Evolutionary conservation across 1,139 yeast genomes (phyloP).

Genomic region (Suhomyces guaymorum): DNA sequence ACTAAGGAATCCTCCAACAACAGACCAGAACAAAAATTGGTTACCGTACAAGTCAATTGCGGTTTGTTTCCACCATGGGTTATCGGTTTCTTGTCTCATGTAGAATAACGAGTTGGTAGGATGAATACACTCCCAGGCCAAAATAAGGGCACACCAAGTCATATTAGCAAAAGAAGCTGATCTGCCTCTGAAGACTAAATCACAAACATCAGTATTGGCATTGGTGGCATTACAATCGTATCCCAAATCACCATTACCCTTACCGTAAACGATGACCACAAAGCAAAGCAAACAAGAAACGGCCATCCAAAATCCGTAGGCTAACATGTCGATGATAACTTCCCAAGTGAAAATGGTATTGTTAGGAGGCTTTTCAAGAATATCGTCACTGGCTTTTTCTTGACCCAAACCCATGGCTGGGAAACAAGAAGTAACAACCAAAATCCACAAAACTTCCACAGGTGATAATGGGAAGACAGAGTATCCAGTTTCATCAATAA

Average conservation of each 20-base stretch:
- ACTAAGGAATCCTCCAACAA: constrained; percentile 25
- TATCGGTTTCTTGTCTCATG: constrained; percentile 30
- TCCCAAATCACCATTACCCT: constrained; percentile 36
- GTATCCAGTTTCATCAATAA: constrained; percentile 31
- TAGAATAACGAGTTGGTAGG: constrained; percentile 26
- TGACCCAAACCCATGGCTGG: constrained; percentile 45
- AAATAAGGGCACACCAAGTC: constrained; percentile 34
- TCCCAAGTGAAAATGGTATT: constrained; percentile 35
- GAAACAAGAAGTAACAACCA: constrained; percentile 40
- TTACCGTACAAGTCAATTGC: constrained; percentile 27
- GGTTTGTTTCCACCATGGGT: constrained; percentile 29
- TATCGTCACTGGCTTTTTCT: constrained; percentile 33
- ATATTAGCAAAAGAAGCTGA: constrained; percentile 29
- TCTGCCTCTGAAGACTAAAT: constrained; percentile 28
- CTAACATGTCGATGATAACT: constrained; percentile 34
- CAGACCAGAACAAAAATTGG: constrained; percentile 30
- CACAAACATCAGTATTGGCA: constrained; percentile 17
- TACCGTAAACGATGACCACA: constrained; percentile 32
- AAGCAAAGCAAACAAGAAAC: constrained; percentile 33
- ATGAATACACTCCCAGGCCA: constrained; percentile 33
- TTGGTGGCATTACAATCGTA: constrained; percentile 26
- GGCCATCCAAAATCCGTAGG: constrained; percentile 41
- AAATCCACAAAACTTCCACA: constrained; percentile 40
- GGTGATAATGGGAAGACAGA: constrained; percentile 41
- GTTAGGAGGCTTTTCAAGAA: constrained; percentile 33